Evolutionary conservation across 768 basidiomycete genomes (phyloP), one percentile per base, ranked within the genome.

Genomic region (Pleurotus cornucopiae): DNA sequence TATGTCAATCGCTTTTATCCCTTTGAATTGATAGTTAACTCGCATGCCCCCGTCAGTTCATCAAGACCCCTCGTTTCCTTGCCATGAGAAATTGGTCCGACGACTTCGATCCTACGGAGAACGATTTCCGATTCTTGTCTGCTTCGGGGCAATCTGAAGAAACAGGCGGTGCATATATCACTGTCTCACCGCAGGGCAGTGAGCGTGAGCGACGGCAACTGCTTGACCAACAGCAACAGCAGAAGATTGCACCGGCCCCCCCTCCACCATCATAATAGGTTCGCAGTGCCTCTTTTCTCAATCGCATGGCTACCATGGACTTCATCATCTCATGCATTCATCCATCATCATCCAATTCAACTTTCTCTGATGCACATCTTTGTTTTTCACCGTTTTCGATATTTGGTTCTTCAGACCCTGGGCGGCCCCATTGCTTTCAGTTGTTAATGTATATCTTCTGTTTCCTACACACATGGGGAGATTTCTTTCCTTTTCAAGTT

Each of bases 111-210:
- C 78, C 85, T 6, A 75, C 80, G 18, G 83, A 83, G 44, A 80
- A 78, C 49, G 83, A 85, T 58, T 76, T 86, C 57, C 77, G 74
- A 44, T 75, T 83, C 59, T 66, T 85, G 58, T 72, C 84, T 3
- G 71, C 73, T 57, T 69, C 69, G 43, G 74, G 67, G 46, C 70
- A 55, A 16, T 70, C 78, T 12, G 89, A 91, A 62, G 91, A 91
- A 70, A 76, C 81, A 43, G 91, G 91, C 57, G 86, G 91, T 49
- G 88, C 91, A 13, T 93, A 94, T 66, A 84, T 93, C 63, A 94
- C 92, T 13, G 76, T 94, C 52, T 93, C 91, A 41, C 87, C 89
- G 61, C 83, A 84, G 64, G 91, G 83, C 25, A 85, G 83, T 65
- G 88, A 91, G 69, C 82, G 85, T 62, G 81, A 83, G 68, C 79